These are phyloP conservation scores for Citeromyces siamensis DNA, from an alignment of 1,139 yeast genomes.

Conservation along the genomic window DNA sequence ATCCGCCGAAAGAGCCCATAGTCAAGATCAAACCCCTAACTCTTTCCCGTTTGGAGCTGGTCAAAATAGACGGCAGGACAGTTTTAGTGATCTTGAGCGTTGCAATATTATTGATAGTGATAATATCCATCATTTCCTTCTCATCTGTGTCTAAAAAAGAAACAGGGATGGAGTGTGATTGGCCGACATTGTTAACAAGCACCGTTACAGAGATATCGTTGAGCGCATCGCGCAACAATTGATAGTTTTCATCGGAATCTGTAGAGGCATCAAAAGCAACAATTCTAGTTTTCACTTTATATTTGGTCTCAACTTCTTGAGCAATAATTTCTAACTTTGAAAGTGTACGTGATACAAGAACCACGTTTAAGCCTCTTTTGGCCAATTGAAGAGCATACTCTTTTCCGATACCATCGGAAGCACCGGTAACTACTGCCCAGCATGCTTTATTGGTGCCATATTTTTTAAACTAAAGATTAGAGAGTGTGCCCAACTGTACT, in stretches of 20 bases:
- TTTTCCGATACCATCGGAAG: conserved; percentile 96
- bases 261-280: conserved; percentile 73
- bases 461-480: conserved; percentile 25
- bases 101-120: conserved; percentile 76
- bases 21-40: conserved; percentile 69
- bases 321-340: conserved; percentile 62
- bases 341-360: conserved; percentile 75
- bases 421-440: conserved; percentile 95
- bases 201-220: conserved; percentile 46
- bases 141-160: conserved; percentile 76
- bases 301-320: conserved; percentile 46
- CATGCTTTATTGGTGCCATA: conserved; percentile 59
- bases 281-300: conserved; percentile 48
- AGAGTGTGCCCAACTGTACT: conserved; percentile 8
- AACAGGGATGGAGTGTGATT: conserved; percentile 89
- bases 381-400: conserved; percentile 86
- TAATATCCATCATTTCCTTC: conserved; percentile 62
- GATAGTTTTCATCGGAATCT: conserved; percentile 43
- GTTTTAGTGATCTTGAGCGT: conserved; percentile 76
- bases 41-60: conserved; percentile 32
- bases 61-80: conserved; percentile 53
- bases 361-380: conserved; percentile 66
- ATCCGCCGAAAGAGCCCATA: conserved; percentile 96
- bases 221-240: conserved; percentile 33
- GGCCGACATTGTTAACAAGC: conserved; percentile 87